Base-by-base conservation (phyloP, 805 yeast genomes). In the Sugiyamaella valdiviana region DNA sequence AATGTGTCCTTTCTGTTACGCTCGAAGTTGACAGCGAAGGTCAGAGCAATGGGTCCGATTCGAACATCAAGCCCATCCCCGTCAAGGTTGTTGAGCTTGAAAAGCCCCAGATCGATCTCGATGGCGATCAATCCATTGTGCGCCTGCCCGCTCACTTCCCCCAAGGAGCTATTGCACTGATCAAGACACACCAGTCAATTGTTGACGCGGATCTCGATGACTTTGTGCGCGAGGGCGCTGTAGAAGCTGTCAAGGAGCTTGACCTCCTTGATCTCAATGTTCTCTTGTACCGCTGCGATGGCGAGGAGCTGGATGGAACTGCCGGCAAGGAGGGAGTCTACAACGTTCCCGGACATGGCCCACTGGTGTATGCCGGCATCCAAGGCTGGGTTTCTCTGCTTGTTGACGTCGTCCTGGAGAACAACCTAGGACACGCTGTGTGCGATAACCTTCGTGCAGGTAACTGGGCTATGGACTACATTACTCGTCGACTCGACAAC, bases 371-470 rank as follows among this genome's bases (percentile, higher is more conserved):
- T 65, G 90, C 96, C 37, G 99, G 99, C 9, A 69, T 93, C 19
- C 95, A 88, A 64, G 98, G 99, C 1, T 91, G 96, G 95, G 77
- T 81, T 41, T 72, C 87, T 0, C 82, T 80, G 1, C 65, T 91
- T 55, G 74, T 78, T 49, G 63, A 70, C 23, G 76, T 88, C 2
- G 81, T 89, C 20, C 71, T 73, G 61, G 67, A 70, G 37, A 91
- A 91, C 60, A 81, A 90, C 56, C 72, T 91, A 22, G 93, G 90
- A 0, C 95, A 87, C 61, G 90, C 97, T 0, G 54, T 90, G 21
- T 81, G 93, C 52, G 77, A 79, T 42, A 93, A 91, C 63, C 70
- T 91, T 52, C 74, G 98, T 57, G 72, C 75, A 15, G 98, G 98
- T 0, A 65, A 71, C 36, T 91, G 99, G 99, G 95, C 98, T 0